Evolutionary conservation across 257 asterid genomes (phyloP), one percentile per base, ranked within the genome.

Genomic region (Solanum chmielewskii): DNA sequence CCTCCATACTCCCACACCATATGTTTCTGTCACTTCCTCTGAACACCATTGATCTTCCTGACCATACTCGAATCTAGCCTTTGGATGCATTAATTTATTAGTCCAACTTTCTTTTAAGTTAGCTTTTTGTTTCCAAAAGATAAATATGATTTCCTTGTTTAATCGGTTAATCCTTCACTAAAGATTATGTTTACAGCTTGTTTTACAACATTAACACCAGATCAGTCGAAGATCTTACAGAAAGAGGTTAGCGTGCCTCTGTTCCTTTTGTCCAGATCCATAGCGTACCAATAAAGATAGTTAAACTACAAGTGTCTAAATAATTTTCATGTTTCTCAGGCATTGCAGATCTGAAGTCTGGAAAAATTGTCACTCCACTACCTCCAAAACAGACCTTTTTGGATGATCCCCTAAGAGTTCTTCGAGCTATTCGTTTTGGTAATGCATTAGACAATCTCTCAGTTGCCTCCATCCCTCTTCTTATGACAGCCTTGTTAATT

Each of bases 371-470:
- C 73, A 97, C 99, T 85, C 99, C 99, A 49, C 91, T 95, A 88
- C 96, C 98, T 87, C 97, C 98, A 85, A 97, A 94, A 89, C 94
- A 95, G 90, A 97, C 99, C 42, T 97, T 97, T 92, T 90, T 97
- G 90, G 99, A 97, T 89, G 99, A 97, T 83, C 98, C 98, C 15
- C 93, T 97, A 66, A 93, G 99, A 73, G 98, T 97, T 83, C 98
- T 97, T 88, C 95, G 99, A 87, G 99, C 99, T 86, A 93, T 97
- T 86, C 99, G 99, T 41, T 97, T 97, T 92, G 98, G 99, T 96
- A 93, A 82, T 87, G 80, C 86, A 76, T 44, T 39, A 37, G 52
- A 83, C 8, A 68, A 45, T 85, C 88, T 35, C 64, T 77, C 10
- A 45, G 16, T 77, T 77, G 62, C 25, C 64, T 77, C 14, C 60